phyloP scores from a whole-genome alignment of 139 green algal genomes.

The Pleodorina starrii region DNA sequence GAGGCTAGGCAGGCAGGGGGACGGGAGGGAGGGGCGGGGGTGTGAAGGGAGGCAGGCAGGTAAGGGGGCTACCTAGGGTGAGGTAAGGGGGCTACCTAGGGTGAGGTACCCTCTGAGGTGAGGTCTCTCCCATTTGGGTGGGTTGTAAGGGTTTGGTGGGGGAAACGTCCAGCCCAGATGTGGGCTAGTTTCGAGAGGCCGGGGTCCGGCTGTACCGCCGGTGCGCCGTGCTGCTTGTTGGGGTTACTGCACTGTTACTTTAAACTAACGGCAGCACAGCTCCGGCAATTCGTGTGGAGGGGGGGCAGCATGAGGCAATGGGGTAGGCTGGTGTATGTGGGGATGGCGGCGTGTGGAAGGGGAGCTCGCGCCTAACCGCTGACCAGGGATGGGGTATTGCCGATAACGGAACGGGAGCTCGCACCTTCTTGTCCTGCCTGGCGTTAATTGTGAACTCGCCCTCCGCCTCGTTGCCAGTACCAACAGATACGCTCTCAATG shows the following conservation, averaged over 20 bases:
- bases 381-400: not conserved
- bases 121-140: no score
- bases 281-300: not conserved
- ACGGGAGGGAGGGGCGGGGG: no score
- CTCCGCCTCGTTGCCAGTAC: conserved; percentile 61
- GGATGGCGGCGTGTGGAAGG: not conserved
- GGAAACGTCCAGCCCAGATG: no score
- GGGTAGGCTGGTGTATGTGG: not conserved
- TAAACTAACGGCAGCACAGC: not conserved
- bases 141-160: no score
- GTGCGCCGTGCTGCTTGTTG: no score
- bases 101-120: no score
- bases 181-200: no score
- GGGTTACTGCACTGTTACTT: not conserved
- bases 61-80: no score
- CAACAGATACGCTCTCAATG: conserved; percentile 60
- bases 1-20: not conserved
- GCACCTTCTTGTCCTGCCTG: conserved; percentile 78
- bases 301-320: not conserved
- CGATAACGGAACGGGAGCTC: not conserved
- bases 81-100: no score
- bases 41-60: no score
- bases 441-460: conserved; percentile 80
- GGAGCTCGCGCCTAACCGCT: not conserved
- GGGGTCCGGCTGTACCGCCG: no score